A percentile compares a stretch with the other conserved stretches of the same genome.
Evolutionary conservation across 1,139 yeast genomes (phyloP).

Genomic region (Blastobotrys malaysiensis): DNA sequence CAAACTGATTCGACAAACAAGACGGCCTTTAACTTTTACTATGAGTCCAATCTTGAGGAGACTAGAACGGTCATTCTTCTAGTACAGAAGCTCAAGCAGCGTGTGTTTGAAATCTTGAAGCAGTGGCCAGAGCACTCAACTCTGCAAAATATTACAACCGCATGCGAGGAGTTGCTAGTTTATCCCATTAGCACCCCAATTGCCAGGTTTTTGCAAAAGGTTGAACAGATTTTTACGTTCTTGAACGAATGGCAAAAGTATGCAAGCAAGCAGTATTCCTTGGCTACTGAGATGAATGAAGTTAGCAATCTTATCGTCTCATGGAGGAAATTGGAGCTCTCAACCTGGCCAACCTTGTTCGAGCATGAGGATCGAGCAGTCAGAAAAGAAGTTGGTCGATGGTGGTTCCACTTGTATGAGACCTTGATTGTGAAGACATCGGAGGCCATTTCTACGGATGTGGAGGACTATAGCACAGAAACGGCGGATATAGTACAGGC

Average conservation of each 20-base stretch:
- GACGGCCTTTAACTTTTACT: slow-evolving; percentile 54
- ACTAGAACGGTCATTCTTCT: slow-evolving; percentile 53
- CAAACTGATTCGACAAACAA: not conserved
- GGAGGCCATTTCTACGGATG: slow-evolving; percentile 17
- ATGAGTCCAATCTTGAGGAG: slow-evolving; percentile 58
- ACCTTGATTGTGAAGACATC: slow-evolving; percentile 40
- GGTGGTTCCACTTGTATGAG: slow-evolving; percentile 93
- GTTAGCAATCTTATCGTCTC: slow-evolving; percentile 67
- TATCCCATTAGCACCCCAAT: slow-evolving; percentile 66
- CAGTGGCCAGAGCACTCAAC: slow-evolving; percentile 98
- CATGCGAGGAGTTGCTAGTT: slow-evolving; percentile 61
- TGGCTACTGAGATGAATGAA: slow-evolving; percentile 49
- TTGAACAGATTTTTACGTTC: slow-evolving; percentile 80
- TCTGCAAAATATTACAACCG: slow-evolving; percentile 57
- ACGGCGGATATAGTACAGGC: slow-evolving; percentile 53
- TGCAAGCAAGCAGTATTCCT: slow-evolving; percentile 73
- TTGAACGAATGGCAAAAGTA: slow-evolving; percentile 92
- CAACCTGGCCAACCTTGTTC: slow-evolving; percentile 80
- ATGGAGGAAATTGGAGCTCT: slow-evolving; percentile 85
- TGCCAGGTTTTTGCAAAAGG: slow-evolving; percentile 69
- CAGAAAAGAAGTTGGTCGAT: slow-evolving; percentile 54
- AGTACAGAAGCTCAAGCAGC: slow-evolving; percentile 44
- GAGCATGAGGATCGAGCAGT: slow-evolving; percentile 53
- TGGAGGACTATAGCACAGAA: slow-evolving; percentile 34
- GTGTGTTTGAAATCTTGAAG: slow-evolving; percentile 46